Conservation (phyloP, 306 rosid genomes). For the Corylus heterophylla region DNA sequence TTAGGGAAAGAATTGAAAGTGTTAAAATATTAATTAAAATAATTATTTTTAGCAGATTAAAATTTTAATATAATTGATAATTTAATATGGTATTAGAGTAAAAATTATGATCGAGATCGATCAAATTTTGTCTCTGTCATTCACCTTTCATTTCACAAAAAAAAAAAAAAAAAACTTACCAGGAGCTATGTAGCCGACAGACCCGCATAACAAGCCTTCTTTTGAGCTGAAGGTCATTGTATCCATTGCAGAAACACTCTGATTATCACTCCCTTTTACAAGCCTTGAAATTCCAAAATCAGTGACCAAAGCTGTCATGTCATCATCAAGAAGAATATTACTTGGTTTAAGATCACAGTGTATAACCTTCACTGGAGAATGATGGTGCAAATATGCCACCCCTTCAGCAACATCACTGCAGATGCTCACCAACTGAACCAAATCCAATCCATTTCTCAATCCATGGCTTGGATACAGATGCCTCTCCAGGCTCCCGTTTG, state of each 20-base stretch:
- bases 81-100: too few relatives aligned
- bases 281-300: slow-evolving; percentile 92
- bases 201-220: slow-evolving; percentile 76
- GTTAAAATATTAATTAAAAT: too few relatives aligned
- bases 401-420: slow-evolving; percentile 92
- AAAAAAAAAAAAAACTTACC: slow-evolving; percentile 45
- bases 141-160: background rate
- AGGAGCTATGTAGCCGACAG: slow-evolving; percentile 92
- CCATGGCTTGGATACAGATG: slow-evolving; percentile 67
- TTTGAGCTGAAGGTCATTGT: slow-evolving; percentile 63
- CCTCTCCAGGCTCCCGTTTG: slow-evolving; percentile 84
- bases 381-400: slow-evolving; percentile 80
- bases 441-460: slow-evolving; percentile 41
- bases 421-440: slow-evolving; percentile 69
- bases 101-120: too few relatives aligned
- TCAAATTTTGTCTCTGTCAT: too few relatives aligned
- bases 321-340: slow-evolving; percentile 82
- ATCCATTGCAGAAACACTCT: slow-evolving; percentile 16
- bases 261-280: slow-evolving; percentile 40
- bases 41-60: too few relatives aligned
- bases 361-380: slow-evolving; percentile 74
- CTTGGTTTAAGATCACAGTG: slow-evolving; percentile 96
- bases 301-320: slow-evolving; percentile 80
- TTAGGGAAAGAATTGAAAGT: too few relatives aligned
- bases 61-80: too few relatives aligned